A percentile compares a stretch with the other conserved stretches of the same genome.
Evolutionary conservation across 2,329 filamentous ascomycete genomes (phyloP).

Genomic region (Leptographium wingfieldii): DNA sequence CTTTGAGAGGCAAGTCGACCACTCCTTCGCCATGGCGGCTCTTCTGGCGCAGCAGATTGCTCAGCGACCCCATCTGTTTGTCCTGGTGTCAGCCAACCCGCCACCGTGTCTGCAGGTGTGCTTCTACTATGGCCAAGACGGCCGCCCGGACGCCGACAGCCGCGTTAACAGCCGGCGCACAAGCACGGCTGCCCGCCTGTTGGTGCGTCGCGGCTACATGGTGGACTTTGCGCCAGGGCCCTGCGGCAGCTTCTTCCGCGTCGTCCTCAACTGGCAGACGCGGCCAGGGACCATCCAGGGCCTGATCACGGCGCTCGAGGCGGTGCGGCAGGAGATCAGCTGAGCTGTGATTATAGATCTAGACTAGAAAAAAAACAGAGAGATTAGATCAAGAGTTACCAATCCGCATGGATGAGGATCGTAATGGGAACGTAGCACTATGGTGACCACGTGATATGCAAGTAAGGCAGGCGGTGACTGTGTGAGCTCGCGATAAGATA

Average conservation of each 20-base stretch:
- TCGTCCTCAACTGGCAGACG: slow-evolving; percentile 47
- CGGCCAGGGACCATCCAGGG: slow-evolving; percentile 36
- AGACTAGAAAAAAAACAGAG: neutral
- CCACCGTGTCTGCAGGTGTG: slow-evolving; percentile 88
- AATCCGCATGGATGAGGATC: too few species aligned
- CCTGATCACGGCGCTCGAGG: slow-evolving; percentile 40
- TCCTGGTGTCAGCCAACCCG: slow-evolving; percentile 61
- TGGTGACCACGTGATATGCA: neutral
- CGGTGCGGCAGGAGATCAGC: slow-evolving; percentile 24
- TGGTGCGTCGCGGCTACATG: slow-evolving; percentile 45
- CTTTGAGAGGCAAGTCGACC: slow-evolving; percentile 56
- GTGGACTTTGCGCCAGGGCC: slow-evolving; percentile 47
- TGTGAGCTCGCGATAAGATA: neutral
- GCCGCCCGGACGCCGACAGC: slow-evolving; percentile 25
- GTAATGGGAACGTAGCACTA: too few species aligned
- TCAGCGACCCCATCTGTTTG: slow-evolving; percentile 41
- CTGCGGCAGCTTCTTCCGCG: slow-evolving; percentile 44
- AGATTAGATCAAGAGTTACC: too few species aligned
- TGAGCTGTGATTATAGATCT: neutral
- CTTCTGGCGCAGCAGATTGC: slow-evolving; percentile 53
- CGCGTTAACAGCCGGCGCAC: slow-evolving; percentile 37
- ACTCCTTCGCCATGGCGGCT: slow-evolving; percentile 58
- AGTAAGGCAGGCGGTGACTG: neutral
- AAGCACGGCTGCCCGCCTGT: slow-evolving; percentile 31
- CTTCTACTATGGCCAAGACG: slow-evolving; percentile 59